A percentile compares a stretch with the other conserved stretches of the same genome.
Evolutionary conservation across 192 early-diverging fungal genomes (phyloP).

Genomic region (Coemansia reversa): DNA sequence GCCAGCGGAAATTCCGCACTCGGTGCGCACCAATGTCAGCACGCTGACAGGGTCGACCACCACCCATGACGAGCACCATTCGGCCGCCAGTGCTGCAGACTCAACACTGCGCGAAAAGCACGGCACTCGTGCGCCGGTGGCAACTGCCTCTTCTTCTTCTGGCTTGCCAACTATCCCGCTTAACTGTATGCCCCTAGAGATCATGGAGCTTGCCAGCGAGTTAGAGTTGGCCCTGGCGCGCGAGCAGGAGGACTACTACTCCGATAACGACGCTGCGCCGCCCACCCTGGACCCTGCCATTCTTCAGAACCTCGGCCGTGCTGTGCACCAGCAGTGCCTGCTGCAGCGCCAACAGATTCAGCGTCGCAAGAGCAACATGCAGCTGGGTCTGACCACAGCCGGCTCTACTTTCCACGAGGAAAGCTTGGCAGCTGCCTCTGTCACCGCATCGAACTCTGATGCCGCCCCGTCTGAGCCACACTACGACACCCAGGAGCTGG

Average conservation of each 20-base stretch:
- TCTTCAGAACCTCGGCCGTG: conserved; percentile 43
- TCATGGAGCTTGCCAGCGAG: conserved; percentile 52
- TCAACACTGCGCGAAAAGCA: neutral
- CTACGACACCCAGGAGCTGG: conserved; percentile 37
- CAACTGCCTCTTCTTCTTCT: neutral
- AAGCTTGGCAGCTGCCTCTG: neutral
- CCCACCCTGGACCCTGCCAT: conserved; percentile 41
- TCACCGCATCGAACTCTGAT: neutral
- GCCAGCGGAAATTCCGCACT: conserved; percentile 10
- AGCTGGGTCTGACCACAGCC: conserved; percentile 33
- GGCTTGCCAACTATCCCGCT: conserved; percentile 2
- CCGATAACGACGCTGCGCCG: conserved; percentile 36
- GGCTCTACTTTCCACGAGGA: conserved; percentile 5
- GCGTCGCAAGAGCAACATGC: conserved; percentile 56
- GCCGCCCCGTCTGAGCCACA: conserved; percentile 8
- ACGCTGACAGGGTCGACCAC: conserved; percentile 28
- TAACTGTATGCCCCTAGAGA: conserved; percentile 42
- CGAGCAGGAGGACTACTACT: conserved; percentile 53
- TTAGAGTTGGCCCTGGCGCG: conserved; percentile 51
- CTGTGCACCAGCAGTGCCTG: conserved; percentile 47
- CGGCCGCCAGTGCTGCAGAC: neutral
- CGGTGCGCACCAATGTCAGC: conserved; percentile 30
- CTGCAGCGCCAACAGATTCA: conserved; percentile 45
- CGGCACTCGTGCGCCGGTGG: neutral
- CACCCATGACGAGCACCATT: conserved; percentile 3